Evolutionary conservation across 345 rosid genomes (phyloP).

Genomic region (Balakata baccata): DNA sequence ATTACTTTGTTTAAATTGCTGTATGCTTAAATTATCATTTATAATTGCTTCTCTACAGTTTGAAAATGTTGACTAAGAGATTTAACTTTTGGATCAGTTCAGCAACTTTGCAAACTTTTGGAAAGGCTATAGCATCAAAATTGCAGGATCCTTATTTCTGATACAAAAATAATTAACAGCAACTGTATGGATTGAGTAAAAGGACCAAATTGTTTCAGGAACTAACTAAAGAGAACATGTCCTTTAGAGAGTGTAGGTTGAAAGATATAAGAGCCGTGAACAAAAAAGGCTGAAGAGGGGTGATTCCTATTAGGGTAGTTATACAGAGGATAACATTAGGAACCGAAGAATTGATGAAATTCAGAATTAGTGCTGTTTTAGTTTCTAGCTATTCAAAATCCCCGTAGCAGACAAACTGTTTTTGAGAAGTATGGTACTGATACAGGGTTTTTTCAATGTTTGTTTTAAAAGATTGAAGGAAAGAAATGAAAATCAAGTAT

Average conservation of each 20-base stretch:
- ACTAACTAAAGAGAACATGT: background rate
- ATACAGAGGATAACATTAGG: background rate
- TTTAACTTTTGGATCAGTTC: background rate
- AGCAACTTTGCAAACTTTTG: background rate
- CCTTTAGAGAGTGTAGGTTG: background rate
- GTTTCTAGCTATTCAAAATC: background rate
- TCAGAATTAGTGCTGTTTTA: background rate
- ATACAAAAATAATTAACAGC: background rate
- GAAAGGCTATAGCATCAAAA: background rate
- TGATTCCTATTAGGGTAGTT: background rate
- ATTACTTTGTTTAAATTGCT: constrained; percentile 13
- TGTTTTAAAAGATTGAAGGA: background rate
- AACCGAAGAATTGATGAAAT: background rate
- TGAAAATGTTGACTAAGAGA: background rate
- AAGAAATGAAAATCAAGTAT: background rate
- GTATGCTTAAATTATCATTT: background rate
- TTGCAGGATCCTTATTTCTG: background rate
- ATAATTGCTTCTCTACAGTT: background rate
- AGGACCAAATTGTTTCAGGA: background rate
- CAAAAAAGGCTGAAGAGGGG: background rate
- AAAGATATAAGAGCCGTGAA: background rate
- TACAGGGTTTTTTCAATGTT: background rate
- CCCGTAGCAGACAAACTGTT: background rate
- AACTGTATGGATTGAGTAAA: background rate
- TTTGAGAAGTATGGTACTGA: background rate